These are phyloP conservation scores for Mortierella sp. DNA, from an alignment of 371 early-diverging fungal genomes.

Conservation along the genomic window DNA sequence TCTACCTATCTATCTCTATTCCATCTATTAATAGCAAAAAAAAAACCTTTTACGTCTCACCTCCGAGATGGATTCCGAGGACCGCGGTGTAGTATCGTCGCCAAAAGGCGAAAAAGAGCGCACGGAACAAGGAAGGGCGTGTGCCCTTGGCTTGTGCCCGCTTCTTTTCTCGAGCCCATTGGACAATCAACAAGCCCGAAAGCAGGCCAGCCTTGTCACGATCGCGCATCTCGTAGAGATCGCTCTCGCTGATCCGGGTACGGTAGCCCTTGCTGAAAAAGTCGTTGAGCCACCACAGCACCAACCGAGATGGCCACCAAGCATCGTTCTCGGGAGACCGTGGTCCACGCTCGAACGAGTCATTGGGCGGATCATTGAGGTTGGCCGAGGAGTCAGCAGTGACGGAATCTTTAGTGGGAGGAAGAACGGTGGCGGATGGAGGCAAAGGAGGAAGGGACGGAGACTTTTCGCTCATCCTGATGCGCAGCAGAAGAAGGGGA, in stretches of 20 bases:
- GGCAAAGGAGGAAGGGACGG: background rate
- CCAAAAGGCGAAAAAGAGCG: constrained; percentile 33
- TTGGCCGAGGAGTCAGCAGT: no score
- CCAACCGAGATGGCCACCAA: constrained; percentile 36
- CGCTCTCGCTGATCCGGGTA: constrained; percentile 54
- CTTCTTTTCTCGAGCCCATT: constrained; percentile 38
- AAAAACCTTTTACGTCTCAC: constrained; percentile 21
- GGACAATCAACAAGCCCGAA: constrained; percentile 6
- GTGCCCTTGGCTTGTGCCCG: constrained; percentile 32
- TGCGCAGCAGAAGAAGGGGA: background rate
- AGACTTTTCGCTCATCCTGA: no score
- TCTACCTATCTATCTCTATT: no score
- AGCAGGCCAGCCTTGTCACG: constrained; percentile 24
- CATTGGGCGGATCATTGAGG: constrained; percentile 1
- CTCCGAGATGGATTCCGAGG: constrained; percentile 32
- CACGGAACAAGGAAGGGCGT: constrained; percentile 41
- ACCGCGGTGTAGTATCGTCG: constrained; percentile 30
- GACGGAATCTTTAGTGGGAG: background rate
- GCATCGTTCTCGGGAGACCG: constrained; percentile 49
- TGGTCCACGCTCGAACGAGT: constrained; percentile 33
- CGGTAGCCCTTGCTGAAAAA: constrained; percentile 48
- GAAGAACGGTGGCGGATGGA: background rate
- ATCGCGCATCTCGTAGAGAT: constrained; percentile 55
- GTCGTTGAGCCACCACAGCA: constrained; percentile 52
- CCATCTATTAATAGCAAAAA: background rate